phyloP scores from a whole-genome alignment of 2,329 filamentous ascomycete species.

The Ophiostoma montium region DNA sequence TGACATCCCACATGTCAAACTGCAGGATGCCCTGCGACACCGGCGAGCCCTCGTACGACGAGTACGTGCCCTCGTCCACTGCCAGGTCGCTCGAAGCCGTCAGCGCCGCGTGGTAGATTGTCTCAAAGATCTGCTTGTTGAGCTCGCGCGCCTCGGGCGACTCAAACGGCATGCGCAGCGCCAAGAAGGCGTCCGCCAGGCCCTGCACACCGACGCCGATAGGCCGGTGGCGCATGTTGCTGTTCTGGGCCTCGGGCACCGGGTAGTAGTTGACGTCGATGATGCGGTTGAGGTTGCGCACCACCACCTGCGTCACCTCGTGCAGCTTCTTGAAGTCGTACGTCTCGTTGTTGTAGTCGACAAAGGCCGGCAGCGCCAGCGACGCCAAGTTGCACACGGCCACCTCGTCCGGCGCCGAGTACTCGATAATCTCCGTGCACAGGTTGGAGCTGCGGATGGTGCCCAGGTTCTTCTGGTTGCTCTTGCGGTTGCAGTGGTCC shows the following conservation, averaged over 20 bases:
- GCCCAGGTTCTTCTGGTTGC: constrained; percentile 99
- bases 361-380: constrained; percentile 77
- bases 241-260: constrained; percentile 83
- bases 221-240: constrained; percentile 93
- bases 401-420: constrained; percentile 92
- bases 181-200: constrained; percentile 95
- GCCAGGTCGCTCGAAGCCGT: constrained; percentile 81
- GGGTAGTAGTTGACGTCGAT: constrained; percentile 98
- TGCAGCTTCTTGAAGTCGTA: constrained; percentile 98
- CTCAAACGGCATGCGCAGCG: constrained; percentile 91
- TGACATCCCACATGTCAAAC: constrained; percentile 97
- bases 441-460: constrained; percentile 98
- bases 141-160: constrained; percentile 85
- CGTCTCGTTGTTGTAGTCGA: constrained; percentile 68
- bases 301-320: constrained; percentile 81
- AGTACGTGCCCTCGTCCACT: constrained; percentile 69
- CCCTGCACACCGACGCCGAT: constrained; percentile 96
- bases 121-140: constrained; percentile 98
- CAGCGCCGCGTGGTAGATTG: constrained; percentile 91
- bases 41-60: constrained; percentile 83
- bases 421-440: constrained; percentile 98
- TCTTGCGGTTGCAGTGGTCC: constrained; percentile 96
- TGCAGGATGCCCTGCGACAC: constrained; percentile 92
- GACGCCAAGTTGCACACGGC: constrained; percentile 97
- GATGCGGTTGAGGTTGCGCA: constrained; percentile 94